Evolutionary conservation across 2,329 filamentous ascomycete species (phyloP), one percentile per base, ranked within the genome.

Genomic region (Cytospora mali): DNA sequence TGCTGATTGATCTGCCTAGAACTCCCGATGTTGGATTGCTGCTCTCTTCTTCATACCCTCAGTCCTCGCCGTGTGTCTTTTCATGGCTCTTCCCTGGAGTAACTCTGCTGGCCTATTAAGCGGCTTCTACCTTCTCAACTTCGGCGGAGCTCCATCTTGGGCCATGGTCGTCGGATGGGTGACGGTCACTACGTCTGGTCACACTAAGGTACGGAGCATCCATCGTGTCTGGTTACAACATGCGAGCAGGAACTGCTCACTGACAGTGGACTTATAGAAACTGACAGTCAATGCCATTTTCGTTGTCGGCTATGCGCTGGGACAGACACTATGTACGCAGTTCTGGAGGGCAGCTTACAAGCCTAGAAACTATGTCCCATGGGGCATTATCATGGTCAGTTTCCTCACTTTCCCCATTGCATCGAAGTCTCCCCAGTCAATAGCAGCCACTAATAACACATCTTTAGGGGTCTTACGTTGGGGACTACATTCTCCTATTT

Each of bases 291-390:
- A 58, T 39, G 55, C 48, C 0, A 42, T 51, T 6, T 51, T 58
- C 2, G 46, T 58, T 2, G 39, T 58, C 28, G 46, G 55, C 3
- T 58, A 39, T 16, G 49, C 55, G 13, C 46, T 58, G 13, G 55
- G 55, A 21, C 55, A 58, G 35, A 58, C 46, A 4, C 23, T 58
- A 1, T 58, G 55, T 25, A 58, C 55, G 11, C 29, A 50, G 10
- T 58, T 58, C 21, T 58, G 55, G 55, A 58, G 46, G 33, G 55
- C 55, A 6, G 29, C 31, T 16, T 58, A 58, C 13, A 58, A 58
- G 18, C 56, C 48, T 13, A 58, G 56, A 48, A 58, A 52, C 14
- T 58, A 58, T 10, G 48, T 58, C 18, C 56, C 56, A 1, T 58
- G 51, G 16, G 29, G 56, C 31, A 58, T 58, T n/a, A 31, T 31